Base-by-base conservation (phyloP, 208 protist species). In the Leishmania amazonensis region DNA sequence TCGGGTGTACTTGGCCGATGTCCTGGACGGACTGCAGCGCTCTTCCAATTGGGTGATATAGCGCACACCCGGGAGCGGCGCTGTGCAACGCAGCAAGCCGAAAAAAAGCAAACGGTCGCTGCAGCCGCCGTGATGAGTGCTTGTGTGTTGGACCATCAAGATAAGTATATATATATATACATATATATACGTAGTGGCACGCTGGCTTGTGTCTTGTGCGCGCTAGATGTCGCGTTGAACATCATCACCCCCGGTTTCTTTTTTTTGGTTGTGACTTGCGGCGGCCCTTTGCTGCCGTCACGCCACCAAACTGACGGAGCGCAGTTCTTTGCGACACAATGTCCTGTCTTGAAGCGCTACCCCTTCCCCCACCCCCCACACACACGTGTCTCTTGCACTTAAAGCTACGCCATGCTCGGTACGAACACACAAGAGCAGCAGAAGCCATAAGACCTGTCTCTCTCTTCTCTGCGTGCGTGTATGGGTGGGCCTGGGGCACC, bases 11-110 rank as follows among this genome's bases (percentile, higher is more conserved):
- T 45, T 92, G 35, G 83, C 79, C 9, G 88, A 92, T 60, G 76
- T 94, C 47, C 75, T 94, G n/a, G 75, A 84, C 1, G 88, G 83
- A 3, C 80, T 94, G 15, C 90, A 94, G 83, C 82, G 90, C 49
- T 89, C 88, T 13, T 71, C 81, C 53, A 94, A 94, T 42, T 58
- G 78, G 45, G 73, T 92, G 31, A 51, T 80, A 8, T 89, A 83
- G 70, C 2, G 5, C 3, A 19, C 49, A 45, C 38, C 40, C 6
- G 13, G 65, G 13, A 71, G 65, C 8, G 38, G 65, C 3, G 38
- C 19, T 17, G 15, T 6, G 57, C 42, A 1, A 4, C 31, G 7
- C 45, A 57, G 7, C 1, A 31, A 47, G 1, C 1, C 2, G 1
- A 54, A 54, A 49, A 49, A 49, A 49, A 49, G 6, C 3, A 49